Conservation (phyloP, 352 stramenopile species). For the Pythium biforme region DNA sequence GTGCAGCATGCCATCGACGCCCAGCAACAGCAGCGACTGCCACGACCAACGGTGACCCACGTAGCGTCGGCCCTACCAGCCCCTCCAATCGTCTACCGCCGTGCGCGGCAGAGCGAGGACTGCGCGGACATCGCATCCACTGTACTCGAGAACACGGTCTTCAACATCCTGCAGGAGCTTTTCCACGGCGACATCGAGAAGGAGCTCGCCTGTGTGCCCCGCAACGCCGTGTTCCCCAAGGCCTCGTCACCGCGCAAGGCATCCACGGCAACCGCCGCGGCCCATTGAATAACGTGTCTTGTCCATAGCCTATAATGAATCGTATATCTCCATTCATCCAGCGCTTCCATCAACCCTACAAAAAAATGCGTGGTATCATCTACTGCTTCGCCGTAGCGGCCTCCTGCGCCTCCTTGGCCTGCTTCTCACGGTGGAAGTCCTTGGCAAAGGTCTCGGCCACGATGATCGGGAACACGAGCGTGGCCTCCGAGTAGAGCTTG, state of each 20-base stretch:
- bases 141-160: slow-evolving; percentile 79
- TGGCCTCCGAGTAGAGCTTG: slow-evolving; percentile 97
- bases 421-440: slow-evolving; percentile 73
- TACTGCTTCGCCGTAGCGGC: neutral
- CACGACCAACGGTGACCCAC: too few relatives aligned
- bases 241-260: slow-evolving; percentile 23
- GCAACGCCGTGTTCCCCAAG: slow-evolving; percentile 52
- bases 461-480: slow-evolving; percentile 98
- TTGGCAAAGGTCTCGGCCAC: slow-evolving; percentile 99
- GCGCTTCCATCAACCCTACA: neutral
- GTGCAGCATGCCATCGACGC: slow-evolving; percentile 48
- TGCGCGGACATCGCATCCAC: slow-evolving; percentile 58
- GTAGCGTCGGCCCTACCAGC: neutral
- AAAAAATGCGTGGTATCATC: neutral
- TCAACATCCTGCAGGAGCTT: slow-evolving; percentile 82
- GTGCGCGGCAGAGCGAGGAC: slow-evolving; percentile 49
- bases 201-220: slow-evolving; percentile 64
- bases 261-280: neutral
- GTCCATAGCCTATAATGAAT: neutral
- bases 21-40: slow-evolving; percentile 20
- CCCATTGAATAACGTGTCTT: neutral
- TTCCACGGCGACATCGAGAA: slow-evolving; percentile 74
- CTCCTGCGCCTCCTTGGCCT: slow-evolving; percentile 24
- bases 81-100: slow-evolving; percentile 20
- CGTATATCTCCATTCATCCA: neutral